These are phyloP conservation scores for Monilinia fructigena DNA, from an alignment of 2,329 filamentous ascomycete genomes.

Conservation along the genomic window DNA sequence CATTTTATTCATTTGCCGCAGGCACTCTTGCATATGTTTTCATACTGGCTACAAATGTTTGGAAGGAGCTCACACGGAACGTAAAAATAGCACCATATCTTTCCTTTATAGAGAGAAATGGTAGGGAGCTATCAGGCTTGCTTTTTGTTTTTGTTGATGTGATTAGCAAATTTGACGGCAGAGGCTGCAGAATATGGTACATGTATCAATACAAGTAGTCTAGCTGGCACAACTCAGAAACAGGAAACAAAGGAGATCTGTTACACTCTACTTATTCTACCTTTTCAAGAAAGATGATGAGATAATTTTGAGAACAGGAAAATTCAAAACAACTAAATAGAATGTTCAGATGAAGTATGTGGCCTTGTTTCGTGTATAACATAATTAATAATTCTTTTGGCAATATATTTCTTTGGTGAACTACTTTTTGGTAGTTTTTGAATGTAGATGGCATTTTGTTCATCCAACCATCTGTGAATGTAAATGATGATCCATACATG, in stretches of 20 bases:
- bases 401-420: too few relatives aligned
- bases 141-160: slow-evolving; percentile 33
- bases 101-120: neutral
- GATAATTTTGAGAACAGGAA: slow-evolving; percentile 21
- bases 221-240: slow-evolving; percentile 13
- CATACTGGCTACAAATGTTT: slow-evolving; percentile 24
- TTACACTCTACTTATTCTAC: slow-evolving; percentile 13
- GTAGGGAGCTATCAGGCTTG: slow-evolving; percentile 24
- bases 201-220: slow-evolving; percentile 19
- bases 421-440: too few relatives aligned
- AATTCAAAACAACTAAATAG: slow-evolving; percentile 8
- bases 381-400: neutral
- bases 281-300: slow-evolving; percentile 8
- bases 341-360: slow-evolving; percentile 11
- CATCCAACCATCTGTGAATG: too few relatives aligned
- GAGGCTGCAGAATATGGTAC: slow-evolving; percentile 31
- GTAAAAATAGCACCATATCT: slow-evolving; percentile 10
- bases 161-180: slow-evolving; percentile 31
- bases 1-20: slow-evolving; percentile 31
- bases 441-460: too few relatives aligned
- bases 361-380: slow-evolving; percentile 6
- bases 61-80: slow-evolving; percentile 16
- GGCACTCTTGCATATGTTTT: slow-evolving; percentile 37
- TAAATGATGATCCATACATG: too few relatives aligned
- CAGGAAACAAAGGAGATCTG: slow-evolving; percentile 10